Conservation (phyloP, 2,329 filamentous ascomycete species). For the Lasiodiplodia hormozganensis region DNA sequence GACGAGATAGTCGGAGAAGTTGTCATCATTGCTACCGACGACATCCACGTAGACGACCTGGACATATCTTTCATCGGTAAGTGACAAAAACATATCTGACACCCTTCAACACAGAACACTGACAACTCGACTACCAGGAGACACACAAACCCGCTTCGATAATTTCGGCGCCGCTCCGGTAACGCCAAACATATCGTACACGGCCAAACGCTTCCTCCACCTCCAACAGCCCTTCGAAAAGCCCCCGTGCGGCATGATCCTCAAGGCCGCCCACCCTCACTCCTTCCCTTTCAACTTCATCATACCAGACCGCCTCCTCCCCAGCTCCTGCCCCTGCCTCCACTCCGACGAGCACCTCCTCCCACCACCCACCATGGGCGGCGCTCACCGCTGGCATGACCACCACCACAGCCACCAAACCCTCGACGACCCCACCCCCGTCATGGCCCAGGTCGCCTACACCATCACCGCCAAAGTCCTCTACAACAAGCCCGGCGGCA, state of each 20-base stretch:
- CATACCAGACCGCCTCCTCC: conserved; percentile 2
- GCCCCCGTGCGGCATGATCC: background rate
- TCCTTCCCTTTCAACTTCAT: conserved; percentile 9
- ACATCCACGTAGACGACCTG: background rate
- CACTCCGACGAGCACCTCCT: background rate
- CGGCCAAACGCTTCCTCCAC: conserved; percentile 3
- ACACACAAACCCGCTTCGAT: background rate
- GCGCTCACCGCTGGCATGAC: background rate
- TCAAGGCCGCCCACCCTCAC: background rate
- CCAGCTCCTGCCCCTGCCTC: background rate
- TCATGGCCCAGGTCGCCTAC: conserved; percentile 5
- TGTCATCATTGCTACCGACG: background rate
- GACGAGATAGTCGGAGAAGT: conserved; percentile 2
- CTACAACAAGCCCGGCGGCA: background rate
- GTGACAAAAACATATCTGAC: background rate
- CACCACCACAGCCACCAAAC: background rate
- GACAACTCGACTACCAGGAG: background rate
- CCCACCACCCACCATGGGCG: conserved; percentile 3
- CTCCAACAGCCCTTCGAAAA: background rate
- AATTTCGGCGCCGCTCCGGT: background rate
- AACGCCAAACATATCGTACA: background rate
- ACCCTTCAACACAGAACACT: background rate
- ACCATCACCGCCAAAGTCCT: background rate
- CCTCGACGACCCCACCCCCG: conserved; percentile 14
- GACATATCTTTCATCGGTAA: conserved; percentile 10